Base-by-base conservation (phyloP, 177 flowering plant species). In the Tripterygium wilfordii region DNA sequence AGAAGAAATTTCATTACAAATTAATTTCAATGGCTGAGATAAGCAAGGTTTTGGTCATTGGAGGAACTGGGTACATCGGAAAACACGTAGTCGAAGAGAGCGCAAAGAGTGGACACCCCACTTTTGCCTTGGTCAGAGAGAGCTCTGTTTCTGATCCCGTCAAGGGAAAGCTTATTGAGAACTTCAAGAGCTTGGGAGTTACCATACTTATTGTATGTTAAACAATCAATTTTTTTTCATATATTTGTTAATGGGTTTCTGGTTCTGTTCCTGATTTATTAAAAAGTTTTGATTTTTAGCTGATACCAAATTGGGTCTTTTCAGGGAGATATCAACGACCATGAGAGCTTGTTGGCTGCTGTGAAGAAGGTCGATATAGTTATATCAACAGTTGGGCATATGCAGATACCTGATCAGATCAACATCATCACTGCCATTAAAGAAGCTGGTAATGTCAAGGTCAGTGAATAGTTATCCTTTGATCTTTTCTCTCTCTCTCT, bases 391-490 rank as follows among this genome's bases (percentile, higher is more conserved):
- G 72, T 87, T 0, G 85, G 87, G 1, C 12, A 4, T 4, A 23
- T 45, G 27, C 89, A 78, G 20, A 1, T 79, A 7, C 67, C 66
- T 0, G 87, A 87, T 62, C 96, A 87, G 57, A 41, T 25, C 16
- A 87, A 84, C 70, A 67, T 84, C 62, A 66, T 83, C 30, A 76
- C 61, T 13, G 96, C 96, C 54, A 83, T 87, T 31, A 87, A 82
- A 56, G 89, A 87, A 60, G 83, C 89, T 45, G 92, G 96, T 10
- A 79, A 75, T 35, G 49, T 81, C 19, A 86, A 85, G 90, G 91
- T 80, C 26, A 22, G 48, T n/a, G n/a, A n/a, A n/a, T n/a, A n/a
- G n/a, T n/a, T n/a, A n/a, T n/a, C n/a, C n/a, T n/a, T n/a, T n/a
- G n/a, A n/a, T n/a, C n/a, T n/a, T n/a, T n/a, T n/a, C n/a, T n/a